Evolutionary conservation across 257 asterid genomes (phyloP).

Genomic region (Solanum sitiens): DNA sequence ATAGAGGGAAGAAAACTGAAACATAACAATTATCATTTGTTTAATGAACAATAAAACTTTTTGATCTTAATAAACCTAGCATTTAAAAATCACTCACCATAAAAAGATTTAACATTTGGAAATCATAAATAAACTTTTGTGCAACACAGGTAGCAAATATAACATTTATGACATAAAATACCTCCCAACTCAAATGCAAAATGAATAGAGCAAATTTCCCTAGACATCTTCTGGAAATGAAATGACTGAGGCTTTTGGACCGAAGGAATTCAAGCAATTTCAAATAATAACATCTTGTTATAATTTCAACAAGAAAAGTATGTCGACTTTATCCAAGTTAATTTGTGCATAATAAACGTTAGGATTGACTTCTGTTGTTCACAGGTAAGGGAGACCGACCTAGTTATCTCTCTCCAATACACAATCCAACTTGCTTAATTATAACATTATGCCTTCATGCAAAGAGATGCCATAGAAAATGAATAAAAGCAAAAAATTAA

Average conservation of each 20-base stretch:
- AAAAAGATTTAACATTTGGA: background rate
- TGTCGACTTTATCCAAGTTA: background rate
- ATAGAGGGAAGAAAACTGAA: background rate
- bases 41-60: background rate
- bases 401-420: background rate
- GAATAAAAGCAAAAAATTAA: background rate
- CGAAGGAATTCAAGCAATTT: background rate
- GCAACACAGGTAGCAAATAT: background rate
- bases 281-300: background rate
- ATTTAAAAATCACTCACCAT: background rate
- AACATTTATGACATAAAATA: background rate
- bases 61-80: background rate
- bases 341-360: background rate
- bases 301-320: background rate
- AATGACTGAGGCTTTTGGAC: background rate
- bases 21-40: background rate
- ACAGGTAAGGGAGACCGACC: background rate
- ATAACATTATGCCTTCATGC: background rate
- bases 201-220: background rate
- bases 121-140: background rate
- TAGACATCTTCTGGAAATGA: background rate
- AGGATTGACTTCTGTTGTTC: background rate
- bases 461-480: background rate
- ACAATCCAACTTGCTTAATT: background rate
- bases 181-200: background rate